Base-by-base conservation (phyloP, 192 early-diverging fungal species). In the Coemansia sp. region DNA sequence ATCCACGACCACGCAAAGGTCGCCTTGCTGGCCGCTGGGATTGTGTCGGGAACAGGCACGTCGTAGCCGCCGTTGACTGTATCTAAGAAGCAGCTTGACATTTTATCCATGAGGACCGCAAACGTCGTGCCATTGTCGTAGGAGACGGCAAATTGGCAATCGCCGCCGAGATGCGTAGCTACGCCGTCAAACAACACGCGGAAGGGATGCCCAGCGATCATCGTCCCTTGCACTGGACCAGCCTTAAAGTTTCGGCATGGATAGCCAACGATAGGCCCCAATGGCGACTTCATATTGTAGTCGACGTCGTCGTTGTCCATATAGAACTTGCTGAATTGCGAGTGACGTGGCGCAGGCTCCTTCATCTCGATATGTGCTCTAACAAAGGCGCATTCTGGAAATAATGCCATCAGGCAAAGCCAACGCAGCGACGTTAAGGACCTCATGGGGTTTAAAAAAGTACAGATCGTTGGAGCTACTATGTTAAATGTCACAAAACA, bases 101-200 rank as follows among this genome's bases (percentile, higher is more conserved):
- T 62, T 34, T 84, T 72, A 62, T 86, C 86, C 76, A 85, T 83
- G 48, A 92, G 66, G 17, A 89, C 89, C 0, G 86, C 90, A 76
- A 85, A 90, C 39, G 74, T 85, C 36, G 83, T 82, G 66, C 84
- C 89, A 59, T 76, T 73, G 68, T 90, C 86, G 62, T 85, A 89
- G 0, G 88, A 89, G 10, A 90, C 72, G 1, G 89, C 84, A 68
- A 89, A 88, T 62, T 91, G 87, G 61, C 90, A 92, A 67, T 92
- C 88, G 50, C 90, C 90, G 23, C 89, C 89, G 15, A 84, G 84
- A 50, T 89, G 88, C 29, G 51, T 80, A 8, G 86, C 85, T 1
- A 84, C 74, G 17, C 84, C 78, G 23, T 85, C 79, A 61, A 87
- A 86, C 25, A 68, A 57, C 59, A 87, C 82, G 38, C 65, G 64